phyloP scores from a whole-genome alignment of 306 rosid species.

The Citrullus colocynthis region DNA sequence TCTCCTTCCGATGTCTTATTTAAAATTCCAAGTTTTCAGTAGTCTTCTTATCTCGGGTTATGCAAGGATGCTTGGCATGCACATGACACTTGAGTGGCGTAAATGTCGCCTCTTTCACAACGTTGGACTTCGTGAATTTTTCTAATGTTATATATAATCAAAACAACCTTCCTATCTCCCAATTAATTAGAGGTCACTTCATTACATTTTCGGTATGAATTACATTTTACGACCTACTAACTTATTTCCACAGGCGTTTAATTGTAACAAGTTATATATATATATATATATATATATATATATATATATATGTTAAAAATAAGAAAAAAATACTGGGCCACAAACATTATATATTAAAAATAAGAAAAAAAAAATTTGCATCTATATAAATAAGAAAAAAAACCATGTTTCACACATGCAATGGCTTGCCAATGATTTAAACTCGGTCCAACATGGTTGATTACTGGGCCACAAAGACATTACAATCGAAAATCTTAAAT shows the following conservation, averaged over 20 bases:
- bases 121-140: neutral
- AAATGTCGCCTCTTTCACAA: neutral
- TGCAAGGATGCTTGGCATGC: neutral
- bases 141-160: neutral
- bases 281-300: too few relatives aligned
- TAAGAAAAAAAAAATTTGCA: too few relatives aligned
- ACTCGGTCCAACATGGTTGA: neutral
- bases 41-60: neutral
- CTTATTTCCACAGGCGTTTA: neutral
- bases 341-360: too few relatives aligned
- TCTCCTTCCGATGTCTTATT: neutral
- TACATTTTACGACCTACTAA: too few relatives aligned
- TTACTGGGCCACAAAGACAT: neutral
- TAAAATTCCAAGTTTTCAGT: neutral
- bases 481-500: neutral
- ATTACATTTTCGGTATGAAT: too few relatives aligned
- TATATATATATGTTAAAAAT: too few relatives aligned
- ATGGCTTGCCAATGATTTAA: neutral
- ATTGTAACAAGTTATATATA: neutral
- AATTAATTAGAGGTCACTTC: too few relatives aligned
- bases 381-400: too few relatives aligned
- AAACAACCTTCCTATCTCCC: too few relatives aligned
- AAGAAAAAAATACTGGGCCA: too few relatives aligned
- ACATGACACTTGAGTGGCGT: conserved; percentile 1
- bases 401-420: neutral